Evolutionary conservation across 345 rosid genomes (phyloP).

Genomic region (Salix suchowensis): DNA sequence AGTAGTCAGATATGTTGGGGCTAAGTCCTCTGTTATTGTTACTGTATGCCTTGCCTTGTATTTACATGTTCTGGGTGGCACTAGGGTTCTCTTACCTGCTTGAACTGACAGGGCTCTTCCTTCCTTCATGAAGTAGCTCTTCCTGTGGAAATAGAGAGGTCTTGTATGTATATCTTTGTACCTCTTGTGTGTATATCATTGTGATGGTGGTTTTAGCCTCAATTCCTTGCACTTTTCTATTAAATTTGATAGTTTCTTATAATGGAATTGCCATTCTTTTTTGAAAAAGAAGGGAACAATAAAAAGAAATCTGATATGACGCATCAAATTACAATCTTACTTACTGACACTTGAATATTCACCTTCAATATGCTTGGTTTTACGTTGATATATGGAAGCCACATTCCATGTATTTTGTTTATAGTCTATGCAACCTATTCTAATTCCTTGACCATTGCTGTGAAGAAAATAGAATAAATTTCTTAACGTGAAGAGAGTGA

Average conservation of each 20-base stretch:
- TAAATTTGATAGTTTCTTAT: not conserved
- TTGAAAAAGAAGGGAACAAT: not conserved
- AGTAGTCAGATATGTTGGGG: conserved; percentile 57
- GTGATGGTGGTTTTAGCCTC: conserved; percentile 1
- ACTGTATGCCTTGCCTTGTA: conserved; percentile 74
- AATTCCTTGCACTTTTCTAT: not conserved
- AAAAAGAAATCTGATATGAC: not conserved
- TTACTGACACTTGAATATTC: not conserved
- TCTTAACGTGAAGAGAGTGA: not conserved
- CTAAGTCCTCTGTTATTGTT: conserved; percentile 66
- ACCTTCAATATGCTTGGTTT: not conserved
- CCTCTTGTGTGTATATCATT: not conserved
- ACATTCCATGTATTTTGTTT: not conserved
- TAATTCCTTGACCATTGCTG: not conserved
- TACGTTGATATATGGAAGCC: not conserved
- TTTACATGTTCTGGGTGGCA: conserved; percentile 55
- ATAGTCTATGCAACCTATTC: not conserved
- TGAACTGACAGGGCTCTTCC: conserved; percentile 16
- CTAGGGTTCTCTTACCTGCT: conserved; percentile 45
- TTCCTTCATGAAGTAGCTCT: not conserved
- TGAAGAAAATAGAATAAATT: not conserved
- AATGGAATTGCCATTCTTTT: not conserved
- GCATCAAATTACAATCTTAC: not conserved
- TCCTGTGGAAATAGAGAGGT: conserved; percentile 11
- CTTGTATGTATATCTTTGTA: conserved; percentile 3